Base-by-base conservation (phyloP, 805 yeast species). In the Candida loeiensis region DNA sequence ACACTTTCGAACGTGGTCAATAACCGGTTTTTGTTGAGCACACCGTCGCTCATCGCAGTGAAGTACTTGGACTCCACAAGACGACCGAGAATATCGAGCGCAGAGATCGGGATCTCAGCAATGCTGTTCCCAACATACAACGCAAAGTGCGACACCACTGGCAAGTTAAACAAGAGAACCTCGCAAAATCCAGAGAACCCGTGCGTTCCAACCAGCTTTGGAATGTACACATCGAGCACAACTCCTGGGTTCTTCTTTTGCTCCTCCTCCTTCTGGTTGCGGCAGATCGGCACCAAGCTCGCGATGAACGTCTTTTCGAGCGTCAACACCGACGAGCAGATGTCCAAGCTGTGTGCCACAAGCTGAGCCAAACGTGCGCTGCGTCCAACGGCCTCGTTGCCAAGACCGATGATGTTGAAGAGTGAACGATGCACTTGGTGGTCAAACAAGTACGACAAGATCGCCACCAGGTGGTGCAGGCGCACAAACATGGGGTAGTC, bases 141-240 rank as follows among this genome's bases (percentile, higher is more conserved):
- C 0, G 93, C 84, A 33, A 89, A 57, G 46, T 85, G 85, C 0
- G 86, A 85, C 16, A 90, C 72, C 7, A 85, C 63, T 0, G 88
- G 76, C n/a, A 89, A 61, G 45, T 85, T 76, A 57, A 80, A 79
- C 17, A 85, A 61, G 6, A 90, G 63, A 0, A 90, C 82, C 52
- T 87, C 95, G 51, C 71, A 79, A 48, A 85, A 85, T 3, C 84
- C 74, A 11, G 74, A 62, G 6, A 81, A 54, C 0, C 86, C 89
- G 49, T 75, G 80, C 2, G 80, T 71, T 5, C 85, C 82, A 36
- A 74, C 47, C 53, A 48, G 54, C 11, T 66, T 58, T 1, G 79
- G 73, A 37, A 58, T 55, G 46, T 67, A 69, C 15, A 64, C 59
- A 30, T 51, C 54, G 47, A 63, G 71, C 31, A 45, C 48, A 2